A percentile compares a stretch with the other conserved stretches of the same genome.
Conservation (phyloP, 2,329 filamentous ascomycete species). For the Trichothecium sympodiale region DNA sequence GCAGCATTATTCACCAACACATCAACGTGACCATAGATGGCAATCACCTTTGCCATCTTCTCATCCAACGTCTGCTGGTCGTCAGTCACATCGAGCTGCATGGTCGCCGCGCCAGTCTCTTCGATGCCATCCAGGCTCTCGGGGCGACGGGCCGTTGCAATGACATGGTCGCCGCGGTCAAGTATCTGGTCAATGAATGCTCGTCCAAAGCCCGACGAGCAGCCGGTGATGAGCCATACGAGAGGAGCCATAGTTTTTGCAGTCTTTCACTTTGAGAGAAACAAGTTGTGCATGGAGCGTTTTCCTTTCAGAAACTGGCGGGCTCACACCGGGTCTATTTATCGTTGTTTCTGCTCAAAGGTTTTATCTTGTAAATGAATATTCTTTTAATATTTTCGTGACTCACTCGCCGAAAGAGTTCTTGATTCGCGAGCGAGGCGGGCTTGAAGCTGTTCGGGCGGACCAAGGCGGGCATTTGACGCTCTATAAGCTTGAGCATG, state of each 20-base stretch:
- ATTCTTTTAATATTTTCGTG: no score
- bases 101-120: not conserved
- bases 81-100: slow-evolving; percentile 13
- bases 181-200: slow-evolving; percentile 10
- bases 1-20: slow-evolving; percentile 28
- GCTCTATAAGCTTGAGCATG: no score
- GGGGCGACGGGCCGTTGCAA: slow-evolving; percentile 13
- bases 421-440: no score
- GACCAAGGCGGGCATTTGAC: no score
- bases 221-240: slow-evolving; percentile 14
- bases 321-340: no score
- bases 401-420: no score
- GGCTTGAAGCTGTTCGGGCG: no score
- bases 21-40: slow-evolving; percentile 18
- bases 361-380: no score
- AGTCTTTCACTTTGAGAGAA: no score
- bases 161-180: slow-evolving; percentile 14
- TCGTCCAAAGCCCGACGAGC: slow-evolving; percentile 13
- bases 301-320: no score
- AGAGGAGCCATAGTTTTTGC: slow-evolving; percentile 11
- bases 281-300: no score
- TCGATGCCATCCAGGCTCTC: slow-evolving; percentile 5
- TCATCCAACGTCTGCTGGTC: slow-evolving; percentile 4
- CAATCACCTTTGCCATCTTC: slow-evolving; percentile 9
- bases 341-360: no score